Conservation (phyloP, 2,329 filamentous ascomycete species). For the Fusarium concolor region DNA sequence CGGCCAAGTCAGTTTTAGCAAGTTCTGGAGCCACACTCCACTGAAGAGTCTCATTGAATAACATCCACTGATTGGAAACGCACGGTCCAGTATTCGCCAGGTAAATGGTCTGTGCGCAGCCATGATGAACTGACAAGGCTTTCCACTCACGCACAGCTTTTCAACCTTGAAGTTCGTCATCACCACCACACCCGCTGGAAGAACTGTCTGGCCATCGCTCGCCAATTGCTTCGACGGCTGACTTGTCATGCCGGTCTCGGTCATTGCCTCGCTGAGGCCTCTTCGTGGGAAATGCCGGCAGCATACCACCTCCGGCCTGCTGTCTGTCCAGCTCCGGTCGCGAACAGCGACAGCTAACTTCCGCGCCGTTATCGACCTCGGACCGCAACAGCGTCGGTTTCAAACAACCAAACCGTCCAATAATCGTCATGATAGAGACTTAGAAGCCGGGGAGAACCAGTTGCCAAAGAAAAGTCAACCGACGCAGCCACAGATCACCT, state of each 20-base stretch:
- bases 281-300: constrained; percentile 48
- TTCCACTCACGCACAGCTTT: constrained; percentile 25
- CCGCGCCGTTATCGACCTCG: constrained; percentile 48
- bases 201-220: constrained; percentile 2
- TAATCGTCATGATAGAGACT: constrained; percentile 19
- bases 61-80: constrained; percentile 30
- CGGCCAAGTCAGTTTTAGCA: constrained; percentile 20
- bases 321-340: constrained; percentile 50
- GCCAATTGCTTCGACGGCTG: constrained; percentile 9
- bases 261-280: constrained; percentile 51
- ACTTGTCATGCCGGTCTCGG: constrained; percentile 50
- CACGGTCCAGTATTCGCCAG: constrained; percentile 36
- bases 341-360: constrained; percentile 46
- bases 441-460: constrained; percentile 38
- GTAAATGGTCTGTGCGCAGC: constrained; percentile 37
- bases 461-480: constrained; percentile 43
- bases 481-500: constrained; percentile 47
- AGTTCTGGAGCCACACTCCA: constrained; percentile 5
- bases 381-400: constrained; percentile 44
- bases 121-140: constrained; percentile 26
- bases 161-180: constrained; percentile 21
- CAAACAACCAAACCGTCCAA: constrained; percentile 42
- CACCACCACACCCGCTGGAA: background rate
- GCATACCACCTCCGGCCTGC: constrained; percentile 46
- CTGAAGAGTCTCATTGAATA: constrained; percentile 1